Evolutionary conservation across 2,329 filamentous ascomycete species (phyloP), one percentile per base, ranked within the genome.

Genomic region (Leptographium wingfieldii): DNA sequence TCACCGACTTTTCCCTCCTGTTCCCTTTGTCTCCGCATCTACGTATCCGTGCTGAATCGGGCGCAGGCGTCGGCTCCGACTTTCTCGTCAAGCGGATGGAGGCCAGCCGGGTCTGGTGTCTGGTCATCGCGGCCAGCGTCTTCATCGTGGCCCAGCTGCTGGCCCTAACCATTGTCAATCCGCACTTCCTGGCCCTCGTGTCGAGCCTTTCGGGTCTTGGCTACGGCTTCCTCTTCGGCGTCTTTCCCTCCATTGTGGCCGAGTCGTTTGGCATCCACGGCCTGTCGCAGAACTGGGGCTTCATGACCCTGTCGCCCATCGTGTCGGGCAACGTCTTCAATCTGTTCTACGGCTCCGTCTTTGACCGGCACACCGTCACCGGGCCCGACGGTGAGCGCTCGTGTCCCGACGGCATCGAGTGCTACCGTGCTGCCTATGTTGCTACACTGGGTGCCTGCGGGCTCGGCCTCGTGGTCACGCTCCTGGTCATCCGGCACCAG

Each of bases 241-340:
- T 96, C 25, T 96, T 89, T 71, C 94, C 94, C 0, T 92, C 91
- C 14, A 84, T 97, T 22, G 82, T 89, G 11, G 90, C 92, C 7
- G 92, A 97, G 70, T 86, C 87, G 0, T 99, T 99, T 70, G 94
- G 94, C 9, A 87, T 96, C 31, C 81, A 86, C 62, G 92, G 92
- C 1, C 78, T 99, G 55, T 91, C 87, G 59, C 90, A 96, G 69
- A 99, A 97, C 69, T 99, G 94, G 92, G 94, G 94, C 16, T 87
- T 88, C 67, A 95, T 99, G 85, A 96, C 90, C 0, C 77, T 96
- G 55, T 87, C 90, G 3, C 92, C 92, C 0, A 90, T 96, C 3
- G 73, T 96, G 33, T 91, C 86, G 10, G 92, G 90, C 56, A 95
- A 97, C 67, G 72, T 96, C 27, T 97, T 95, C 78, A 99, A 97